Percentiles rank a stretch among this genome's conserved stretches.
phyloP scores from a whole-genome alignment of 1,284 basidiomycete species.

The Cryptococcus sp. region DNA sequence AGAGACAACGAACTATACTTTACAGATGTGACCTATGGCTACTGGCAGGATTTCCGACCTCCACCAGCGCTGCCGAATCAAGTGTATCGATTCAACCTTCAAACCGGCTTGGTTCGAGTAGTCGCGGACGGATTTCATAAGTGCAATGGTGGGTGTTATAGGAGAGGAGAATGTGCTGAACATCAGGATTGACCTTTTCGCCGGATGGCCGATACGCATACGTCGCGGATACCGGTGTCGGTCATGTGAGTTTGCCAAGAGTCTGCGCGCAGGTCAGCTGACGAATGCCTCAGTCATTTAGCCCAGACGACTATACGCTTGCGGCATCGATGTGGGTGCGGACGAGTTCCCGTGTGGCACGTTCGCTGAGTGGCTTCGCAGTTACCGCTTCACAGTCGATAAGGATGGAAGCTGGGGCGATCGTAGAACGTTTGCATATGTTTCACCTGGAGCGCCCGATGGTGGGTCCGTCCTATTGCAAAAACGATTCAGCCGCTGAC shows the following conservation, averaged over 20 bases:
- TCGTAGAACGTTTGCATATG: constrained; percentile 70
- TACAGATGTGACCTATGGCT: constrained; percentile 60
- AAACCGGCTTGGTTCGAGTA: constrained; percentile 64
- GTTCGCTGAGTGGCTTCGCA: constrained; percentile 33
- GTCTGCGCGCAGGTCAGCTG: too few species aligned
- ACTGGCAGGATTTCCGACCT: constrained; percentile 68
- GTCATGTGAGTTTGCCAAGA: constrained; percentile 4
- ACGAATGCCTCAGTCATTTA: too few species aligned
- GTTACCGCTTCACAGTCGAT: constrained; percentile 69
- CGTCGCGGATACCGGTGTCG: constrained; percentile 57
- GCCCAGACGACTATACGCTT: too few species aligned
- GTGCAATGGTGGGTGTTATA: constrained; percentile 41
- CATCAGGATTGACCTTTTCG: constrained; percentile 67
- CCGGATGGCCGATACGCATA: constrained; percentile 67
- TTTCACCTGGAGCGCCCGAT: constrained; percentile 66
- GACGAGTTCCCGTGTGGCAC: too few species aligned
- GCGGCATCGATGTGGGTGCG: too few species aligned
- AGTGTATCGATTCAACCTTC: constrained; percentile 70
- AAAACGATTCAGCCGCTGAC: too few species aligned
- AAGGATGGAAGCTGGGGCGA: constrained; percentile 64
- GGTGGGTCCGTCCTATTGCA: constrained; percentile 28
- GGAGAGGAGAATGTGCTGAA: too few species aligned
- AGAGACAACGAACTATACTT: constrained; percentile 41
- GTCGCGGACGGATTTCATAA: constrained; percentile 67
- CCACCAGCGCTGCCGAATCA: constrained; percentile 67